Percentiles rank a stretch among this genome's conserved stretches.
phyloP scores from a whole-genome alignment of 257 asterid genomes.

The Plectranthus barbatus region DNA sequence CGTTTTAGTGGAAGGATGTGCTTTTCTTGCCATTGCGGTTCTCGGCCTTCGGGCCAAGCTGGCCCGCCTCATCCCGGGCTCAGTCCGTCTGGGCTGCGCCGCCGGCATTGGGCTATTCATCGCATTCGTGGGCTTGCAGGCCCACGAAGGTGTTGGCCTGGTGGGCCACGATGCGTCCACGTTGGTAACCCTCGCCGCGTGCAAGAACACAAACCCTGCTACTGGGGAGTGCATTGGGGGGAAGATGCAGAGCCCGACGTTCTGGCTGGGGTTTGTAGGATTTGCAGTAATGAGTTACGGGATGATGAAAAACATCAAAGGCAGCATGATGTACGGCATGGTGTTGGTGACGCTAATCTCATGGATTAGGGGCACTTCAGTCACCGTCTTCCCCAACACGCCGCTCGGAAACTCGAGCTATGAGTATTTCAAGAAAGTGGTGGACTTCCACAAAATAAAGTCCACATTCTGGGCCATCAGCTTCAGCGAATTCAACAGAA shows the following conservation, averaged over 20 bases:
- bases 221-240: conserved; percentile 59
- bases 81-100: conserved; percentile 48
- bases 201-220: conserved; percentile 22
- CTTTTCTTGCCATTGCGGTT: conserved; percentile 48
- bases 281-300: conserved; percentile 53
- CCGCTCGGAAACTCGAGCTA: conserved; percentile 48
- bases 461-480: conserved; percentile 52
- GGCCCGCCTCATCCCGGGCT: conserved; percentile 51
- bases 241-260: conserved; percentile 63
- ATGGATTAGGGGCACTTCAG: conserved; percentile 62
- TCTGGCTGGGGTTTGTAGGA: conserved; percentile 61
- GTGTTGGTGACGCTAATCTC: conserved; percentile 56
- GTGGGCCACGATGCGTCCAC: conserved; percentile 59
- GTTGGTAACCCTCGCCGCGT: conserved; percentile 41
- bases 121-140: conserved; percentile 65
- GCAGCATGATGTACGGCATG: conserved; percentile 80
- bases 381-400: conserved; percentile 54
- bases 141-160: conserved; percentile 59
- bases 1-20: conserved; percentile 53
- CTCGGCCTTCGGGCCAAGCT: conserved; percentile 66
- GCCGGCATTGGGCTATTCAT: conserved; percentile 74
- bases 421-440: conserved; percentile 46
- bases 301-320: conserved; percentile 54
- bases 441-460: conserved; percentile 50
- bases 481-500: conserved; percentile 39